Percentiles rank a stretch among this genome's conserved stretches.
phyloP scores from a whole-genome alignment of 176 grass and related monocot genomes.

The Paspalum notatum region DNA sequence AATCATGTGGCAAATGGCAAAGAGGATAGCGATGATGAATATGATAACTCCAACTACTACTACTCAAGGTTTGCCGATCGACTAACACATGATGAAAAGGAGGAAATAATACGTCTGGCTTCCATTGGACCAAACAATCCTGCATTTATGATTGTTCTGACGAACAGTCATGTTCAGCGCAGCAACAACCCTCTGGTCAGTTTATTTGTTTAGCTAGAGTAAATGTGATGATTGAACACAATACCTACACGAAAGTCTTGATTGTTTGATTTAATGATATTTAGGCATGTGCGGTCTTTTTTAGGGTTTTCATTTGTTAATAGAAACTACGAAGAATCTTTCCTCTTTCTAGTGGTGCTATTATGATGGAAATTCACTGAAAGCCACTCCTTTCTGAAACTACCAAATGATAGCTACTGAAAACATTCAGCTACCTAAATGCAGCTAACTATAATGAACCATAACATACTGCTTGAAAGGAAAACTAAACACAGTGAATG shows the following conservation, averaged over 20 bases:
- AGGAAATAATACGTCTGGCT: conserved; percentile 28
- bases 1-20: conserved; percentile 8
- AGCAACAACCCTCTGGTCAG: conserved; percentile 34
- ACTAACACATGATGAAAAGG: conserved; percentile 17
- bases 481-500: neutral
- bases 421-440: neutral
- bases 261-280: neutral
- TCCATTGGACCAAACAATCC: conserved; percentile 41
- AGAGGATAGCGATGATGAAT: conserved; percentile 28
- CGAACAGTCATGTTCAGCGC: neutral
- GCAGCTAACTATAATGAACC: neutral
- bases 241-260: neutral
- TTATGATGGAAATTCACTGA: neutral
- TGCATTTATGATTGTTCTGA: conserved; percentile 44
- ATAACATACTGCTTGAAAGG: neutral
- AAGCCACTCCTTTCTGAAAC: neutral
- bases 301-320: neutral
- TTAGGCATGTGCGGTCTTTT: neutral
- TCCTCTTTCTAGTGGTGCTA: neutral
- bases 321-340: neutral
- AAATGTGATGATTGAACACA: neutral
- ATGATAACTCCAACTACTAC: conserved; percentile 9
- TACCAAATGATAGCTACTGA: neutral
- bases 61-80: neutral
- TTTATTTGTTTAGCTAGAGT: neutral